A percentile compares a stretch with the other conserved stretches of the same genome.
Conservation (phyloP, 352 stramenopile genomes). For the Phytophthora palmivora region DNA sequence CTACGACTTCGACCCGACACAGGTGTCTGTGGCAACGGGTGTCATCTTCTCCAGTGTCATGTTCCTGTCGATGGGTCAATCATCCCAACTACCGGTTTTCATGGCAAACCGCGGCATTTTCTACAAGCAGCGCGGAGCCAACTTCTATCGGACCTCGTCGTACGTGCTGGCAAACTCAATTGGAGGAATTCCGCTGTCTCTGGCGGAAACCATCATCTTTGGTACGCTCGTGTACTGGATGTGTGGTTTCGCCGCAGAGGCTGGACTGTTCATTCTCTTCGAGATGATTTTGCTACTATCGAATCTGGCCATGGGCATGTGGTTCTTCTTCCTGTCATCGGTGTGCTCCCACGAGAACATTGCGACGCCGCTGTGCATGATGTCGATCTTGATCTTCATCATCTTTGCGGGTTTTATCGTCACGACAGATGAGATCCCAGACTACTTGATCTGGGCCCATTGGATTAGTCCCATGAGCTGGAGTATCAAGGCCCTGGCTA, state of each 20-base stretch:
- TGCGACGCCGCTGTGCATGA: conserved; percentile 44
- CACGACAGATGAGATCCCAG: conserved; percentile 34
- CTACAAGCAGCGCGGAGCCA: conserved; percentile 81
- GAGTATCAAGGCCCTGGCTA: conserved; percentile 19
- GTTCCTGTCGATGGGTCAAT: conserved; percentile 79
- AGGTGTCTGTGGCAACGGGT: conserved; percentile 62
- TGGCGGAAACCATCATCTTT: conserved; percentile 83
- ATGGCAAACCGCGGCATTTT: conserved; percentile 61
- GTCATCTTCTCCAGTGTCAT: conserved; percentile 85
- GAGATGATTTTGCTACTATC: conserved; percentile 44
- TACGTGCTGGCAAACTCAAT: conserved; percentile 60
- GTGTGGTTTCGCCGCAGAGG: conserved; percentile 57
- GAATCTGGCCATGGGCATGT: conserved; percentile 18
- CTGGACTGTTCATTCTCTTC: conserved; percentile 50
- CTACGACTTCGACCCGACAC: conserved; percentile 50
- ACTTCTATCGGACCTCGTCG: conserved; percentile 75
- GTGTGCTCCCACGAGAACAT: conserved; percentile 37
- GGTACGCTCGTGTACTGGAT: conserved; percentile 87
- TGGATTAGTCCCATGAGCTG: conserved; percentile 52
- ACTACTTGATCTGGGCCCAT: conserved; percentile 31
- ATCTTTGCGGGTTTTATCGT: conserved; percentile 64
- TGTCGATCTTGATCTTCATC: conserved; percentile 52
- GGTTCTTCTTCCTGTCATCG: conserved; percentile 1
- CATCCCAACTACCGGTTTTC: conserved; percentile 74
- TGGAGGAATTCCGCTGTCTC: conserved; percentile 44